Conservation (phyloP, 1,139 yeast genomes). For the Debaryomycetaceae sp. region DNA sequence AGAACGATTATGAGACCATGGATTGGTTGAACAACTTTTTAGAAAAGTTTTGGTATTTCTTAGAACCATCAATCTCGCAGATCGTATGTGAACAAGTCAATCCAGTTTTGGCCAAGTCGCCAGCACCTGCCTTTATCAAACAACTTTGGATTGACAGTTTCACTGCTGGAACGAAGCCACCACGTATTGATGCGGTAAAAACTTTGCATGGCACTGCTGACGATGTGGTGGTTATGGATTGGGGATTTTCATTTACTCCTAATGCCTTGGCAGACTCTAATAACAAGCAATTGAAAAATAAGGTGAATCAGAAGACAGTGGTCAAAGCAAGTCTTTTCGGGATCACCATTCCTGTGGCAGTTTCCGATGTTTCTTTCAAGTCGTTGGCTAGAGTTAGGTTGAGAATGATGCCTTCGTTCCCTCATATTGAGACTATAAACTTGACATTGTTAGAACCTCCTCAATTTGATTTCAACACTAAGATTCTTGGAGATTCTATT, state of each 20-base stretch:
- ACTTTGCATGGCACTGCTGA: constrained; percentile 83
- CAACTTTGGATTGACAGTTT: constrained; percentile 82
- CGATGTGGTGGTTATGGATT: constrained; percentile 95
- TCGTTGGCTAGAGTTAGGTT: constrained; percentile 75
- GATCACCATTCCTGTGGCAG: constrained; percentile 57
- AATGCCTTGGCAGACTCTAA: constrained; percentile 80
- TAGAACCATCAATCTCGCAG: constrained; percentile 88
- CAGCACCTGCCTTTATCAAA: constrained; percentile 81
- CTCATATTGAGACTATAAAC: constrained; percentile 88
- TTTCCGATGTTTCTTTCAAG: constrained; percentile 59
- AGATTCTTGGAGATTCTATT: constrained; percentile 67
- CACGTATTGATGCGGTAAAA: constrained; percentile 84
- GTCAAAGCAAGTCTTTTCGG: constrained; percentile 69
- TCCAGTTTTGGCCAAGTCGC: constrained; percentile 67
- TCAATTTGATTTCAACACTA: constrained; percentile 75
- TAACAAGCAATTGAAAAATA: constrained; percentile 75
- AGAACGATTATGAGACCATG: constrained; percentile 86
- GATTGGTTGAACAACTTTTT: constrained; percentile 90
- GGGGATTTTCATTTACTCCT: constrained; percentile 90
- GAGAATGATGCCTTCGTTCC: constrained; percentile 86
- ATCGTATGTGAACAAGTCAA: constrained; percentile 83
- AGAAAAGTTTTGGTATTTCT: constrained; percentile 85
- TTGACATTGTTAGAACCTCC: constrained; percentile 84
- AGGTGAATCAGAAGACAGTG: constrained; percentile 76
- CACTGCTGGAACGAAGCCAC: constrained; percentile 93